phyloP scores from a whole-genome alignment of 2,329 filamentous ascomycete genomes.

The Juglanconis oblonga region DNA sequence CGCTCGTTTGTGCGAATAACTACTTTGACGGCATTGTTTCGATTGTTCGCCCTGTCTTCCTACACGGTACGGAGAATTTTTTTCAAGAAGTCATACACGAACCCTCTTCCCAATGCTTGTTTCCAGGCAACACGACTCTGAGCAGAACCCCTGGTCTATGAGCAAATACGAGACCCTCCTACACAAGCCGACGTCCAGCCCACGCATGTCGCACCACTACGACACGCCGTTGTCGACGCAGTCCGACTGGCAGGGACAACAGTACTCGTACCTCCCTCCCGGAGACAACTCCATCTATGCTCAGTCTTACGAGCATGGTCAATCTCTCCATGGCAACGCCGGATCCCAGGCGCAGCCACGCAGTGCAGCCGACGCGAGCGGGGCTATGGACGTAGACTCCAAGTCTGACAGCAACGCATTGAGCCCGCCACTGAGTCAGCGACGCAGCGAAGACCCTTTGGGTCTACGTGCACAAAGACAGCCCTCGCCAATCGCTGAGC shows the following conservation, averaged over 20 bases:
- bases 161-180: slow-evolving; percentile 49
- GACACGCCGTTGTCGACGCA: slow-evolving; percentile 50
- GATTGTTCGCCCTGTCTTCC: slow-evolving; percentile 6
- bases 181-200: slow-evolving; percentile 40
- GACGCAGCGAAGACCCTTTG: slow-evolving; percentile 37
- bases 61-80: neutral
- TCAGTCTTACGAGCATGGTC: slow-evolving; percentile 41
- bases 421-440: slow-evolving; percentile 33
- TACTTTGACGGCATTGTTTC: neutral
- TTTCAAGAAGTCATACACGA: slow-evolving; percentile 9
- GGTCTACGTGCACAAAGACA: slow-evolving; percentile 40
- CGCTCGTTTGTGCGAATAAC: slow-evolving; percentile 6
- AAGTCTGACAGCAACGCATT: slow-evolving; percentile 43
- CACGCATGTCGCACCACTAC: slow-evolving; percentile 59
- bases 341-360: slow-evolving; percentile 38
- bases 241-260: slow-evolving; percentile 52
- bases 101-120: slow-evolving; percentile 50
- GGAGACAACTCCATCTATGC: slow-evolving; percentile 43
- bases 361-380: slow-evolving; percentile 33
- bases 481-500: slow-evolving; percentile 36
- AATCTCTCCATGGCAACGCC: slow-evolving; percentile 32
- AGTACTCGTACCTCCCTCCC: slow-evolving; percentile 49
- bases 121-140: slow-evolving; percentile 51
- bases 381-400: slow-evolving; percentile 63
- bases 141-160: slow-evolving; percentile 54